phyloP scores from a whole-genome alignment of 208 protist species.

The Acanthamoeba lugdunensis region DNA sequence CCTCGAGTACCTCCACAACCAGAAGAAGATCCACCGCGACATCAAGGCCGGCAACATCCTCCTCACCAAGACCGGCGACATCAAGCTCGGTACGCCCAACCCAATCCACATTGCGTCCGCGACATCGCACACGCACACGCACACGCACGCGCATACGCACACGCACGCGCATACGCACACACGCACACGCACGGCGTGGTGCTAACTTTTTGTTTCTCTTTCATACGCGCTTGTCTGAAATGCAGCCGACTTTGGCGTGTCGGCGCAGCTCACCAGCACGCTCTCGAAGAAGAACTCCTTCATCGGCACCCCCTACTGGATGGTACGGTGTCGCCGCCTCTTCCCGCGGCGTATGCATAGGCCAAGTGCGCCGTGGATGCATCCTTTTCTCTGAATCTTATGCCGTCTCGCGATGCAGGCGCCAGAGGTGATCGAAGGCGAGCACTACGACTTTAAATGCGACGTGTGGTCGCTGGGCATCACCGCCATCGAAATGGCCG shows the following conservation, averaged over 20 bases:
- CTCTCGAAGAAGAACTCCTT: conserved; percentile 49
- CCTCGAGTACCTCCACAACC: conserved; percentile 82
- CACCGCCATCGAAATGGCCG: conserved; percentile 89
- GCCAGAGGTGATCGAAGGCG: conserved; percentile 82
- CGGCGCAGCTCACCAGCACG: conserved; percentile 69
- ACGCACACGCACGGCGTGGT: no score
- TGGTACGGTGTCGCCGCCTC: conserved; percentile 77
- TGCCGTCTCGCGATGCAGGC: conserved; percentile 33
- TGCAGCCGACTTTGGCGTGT: conserved; percentile 81
- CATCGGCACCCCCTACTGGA: conserved; percentile 75
- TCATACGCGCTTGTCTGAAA: background rate
- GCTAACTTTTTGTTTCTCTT: background rate
- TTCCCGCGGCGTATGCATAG: background rate
- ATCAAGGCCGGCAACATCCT: conserved; percentile 85
- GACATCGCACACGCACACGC: background rate
- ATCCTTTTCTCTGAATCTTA: background rate
- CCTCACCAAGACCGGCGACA: conserved; percentile 75
- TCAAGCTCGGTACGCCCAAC: conserved; percentile 78
- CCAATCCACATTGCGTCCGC: background rate
- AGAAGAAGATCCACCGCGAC: conserved; percentile 84
- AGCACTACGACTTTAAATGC: conserved; percentile 77
- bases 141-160: no score
- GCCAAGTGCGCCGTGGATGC: background rate
- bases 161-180: no score
- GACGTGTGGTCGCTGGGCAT: conserved; percentile 92